phyloP scores from a whole-genome alignment of 2,329 filamentous ascomycete genomes.

The Fusarium redolens region DNA sequence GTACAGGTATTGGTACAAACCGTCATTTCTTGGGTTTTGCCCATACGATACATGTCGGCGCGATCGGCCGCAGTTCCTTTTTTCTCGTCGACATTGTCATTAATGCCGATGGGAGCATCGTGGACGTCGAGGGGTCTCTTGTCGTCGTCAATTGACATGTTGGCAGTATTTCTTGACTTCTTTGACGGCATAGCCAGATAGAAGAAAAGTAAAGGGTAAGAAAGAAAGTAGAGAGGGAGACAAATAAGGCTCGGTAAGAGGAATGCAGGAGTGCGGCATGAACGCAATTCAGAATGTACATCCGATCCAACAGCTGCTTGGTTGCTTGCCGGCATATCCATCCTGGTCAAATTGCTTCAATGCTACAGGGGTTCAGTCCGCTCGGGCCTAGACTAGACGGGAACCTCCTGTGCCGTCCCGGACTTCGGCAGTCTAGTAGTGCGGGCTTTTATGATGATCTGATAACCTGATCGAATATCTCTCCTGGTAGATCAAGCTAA shows the following conservation, averaged over 20 bases:
- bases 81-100: constrained; percentile 31
- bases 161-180: neutral
- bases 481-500: neutral
- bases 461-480: neutral
- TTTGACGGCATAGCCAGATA: neutral
- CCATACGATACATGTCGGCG: constrained; percentile 39
- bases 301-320: neutral
- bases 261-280: constrained; percentile 18
- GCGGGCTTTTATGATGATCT: neutral
- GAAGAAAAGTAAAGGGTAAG: neutral
- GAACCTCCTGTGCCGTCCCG: neutral
- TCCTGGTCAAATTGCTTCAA: neutral
- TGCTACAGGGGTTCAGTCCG: neutral
- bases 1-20: constrained; percentile 10
- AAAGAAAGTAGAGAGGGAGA: neutral
- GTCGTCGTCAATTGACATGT: constrained; percentile 20
- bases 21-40: constrained; percentile 36
- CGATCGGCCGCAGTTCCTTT: constrained; percentile 33
- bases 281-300: neutral
- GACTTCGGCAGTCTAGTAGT: neutral
- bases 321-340: neutral
- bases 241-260: neutral
- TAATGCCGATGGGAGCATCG: neutral
- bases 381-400: neutral
- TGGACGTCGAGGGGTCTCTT: constrained; percentile 12